phyloP scores from a whole-genome alignment of 2,329 filamentous ascomycete genomes.

The Microdochium bolleyi region DNA sequence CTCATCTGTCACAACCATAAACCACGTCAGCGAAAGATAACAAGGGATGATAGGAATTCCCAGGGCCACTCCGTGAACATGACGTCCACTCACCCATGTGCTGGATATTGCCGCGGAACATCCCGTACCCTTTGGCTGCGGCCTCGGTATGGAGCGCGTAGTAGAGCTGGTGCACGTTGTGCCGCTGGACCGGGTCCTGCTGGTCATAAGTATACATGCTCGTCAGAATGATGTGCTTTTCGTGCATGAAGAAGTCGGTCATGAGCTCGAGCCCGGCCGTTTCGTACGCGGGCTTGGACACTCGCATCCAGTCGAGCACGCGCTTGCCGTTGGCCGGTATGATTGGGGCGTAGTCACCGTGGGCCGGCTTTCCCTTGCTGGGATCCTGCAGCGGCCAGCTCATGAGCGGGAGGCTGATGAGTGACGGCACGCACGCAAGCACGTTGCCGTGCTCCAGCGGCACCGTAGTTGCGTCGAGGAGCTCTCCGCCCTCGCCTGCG shows the following conservation, averaged over 20 bases:
- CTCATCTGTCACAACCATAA: no score
- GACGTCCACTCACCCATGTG: no score
- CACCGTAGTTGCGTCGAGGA: constrained; percentile 26
- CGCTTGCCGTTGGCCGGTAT: constrained; percentile 26
- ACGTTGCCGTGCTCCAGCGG: constrained; percentile 22
- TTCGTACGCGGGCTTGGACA: constrained; percentile 31
- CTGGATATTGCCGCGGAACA: no score
- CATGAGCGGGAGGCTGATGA: constrained; percentile 27
- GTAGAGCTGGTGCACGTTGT: constrained; percentile 24
- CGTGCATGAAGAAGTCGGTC: constrained; percentile 40
- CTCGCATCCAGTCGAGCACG: constrained; percentile 31
- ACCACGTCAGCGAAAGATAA: no score
- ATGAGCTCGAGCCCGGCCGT: constrained; percentile 32
- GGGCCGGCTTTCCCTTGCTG: constrained; percentile 18
- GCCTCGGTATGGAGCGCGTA: constrained; percentile 23
- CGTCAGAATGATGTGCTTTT: constrained; percentile 35
- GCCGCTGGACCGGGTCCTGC: constrained; percentile 26
- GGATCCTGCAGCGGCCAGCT: constrained; percentile 23
- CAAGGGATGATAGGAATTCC: no score
- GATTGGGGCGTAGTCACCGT: constrained; percentile 27
- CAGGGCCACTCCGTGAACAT: no score
- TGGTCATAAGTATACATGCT: constrained; percentile 41
- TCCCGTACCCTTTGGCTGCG: constrained; percentile 4
- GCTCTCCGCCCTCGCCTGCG: constrained; percentile 7
- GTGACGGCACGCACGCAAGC: constrained; percentile 24